Percentiles rank a stretch among this genome's conserved stretches.
Conservation (phyloP, 2,329 filamentous ascomycete genomes). For the Scopulariopsis brevicaulis region DNA sequence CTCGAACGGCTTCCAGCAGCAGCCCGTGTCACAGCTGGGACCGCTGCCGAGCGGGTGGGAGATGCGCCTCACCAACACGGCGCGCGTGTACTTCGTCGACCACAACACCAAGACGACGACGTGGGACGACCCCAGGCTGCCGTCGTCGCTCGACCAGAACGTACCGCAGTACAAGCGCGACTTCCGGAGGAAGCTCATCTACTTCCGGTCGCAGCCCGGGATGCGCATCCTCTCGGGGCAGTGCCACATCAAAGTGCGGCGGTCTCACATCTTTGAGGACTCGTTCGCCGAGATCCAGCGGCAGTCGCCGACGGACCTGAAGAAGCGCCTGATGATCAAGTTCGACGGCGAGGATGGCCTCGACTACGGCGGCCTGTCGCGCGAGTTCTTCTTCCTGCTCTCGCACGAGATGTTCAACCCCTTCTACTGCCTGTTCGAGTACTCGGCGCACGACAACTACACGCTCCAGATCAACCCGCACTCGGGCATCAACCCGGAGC, state of each 20-base stretch:
- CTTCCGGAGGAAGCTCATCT: slow-evolving; percentile 94
- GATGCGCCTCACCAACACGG: slow-evolving; percentile 98
- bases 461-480: slow-evolving; percentile 99
- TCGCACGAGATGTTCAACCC: slow-evolving; percentile 99
- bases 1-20: slow-evolving; percentile 78
- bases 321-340: slow-evolving; percentile 99
- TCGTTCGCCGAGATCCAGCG: slow-evolving; percentile 98
- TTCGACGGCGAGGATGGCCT: slow-evolving; percentile 97
- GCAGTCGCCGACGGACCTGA: slow-evolving; percentile 87
- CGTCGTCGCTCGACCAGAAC: slow-evolving; percentile 93
- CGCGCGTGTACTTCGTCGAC: slow-evolving; percentile 95
- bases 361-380: slow-evolving; percentile 92
- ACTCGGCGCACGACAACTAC: slow-evolving; percentile 99
- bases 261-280: slow-evolving; percentile 96
- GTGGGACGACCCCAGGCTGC: slow-evolving; percentile 93
- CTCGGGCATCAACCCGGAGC: slow-evolving; percentile 97
- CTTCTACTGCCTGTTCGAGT: slow-evolving; percentile 99
- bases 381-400: slow-evolving; percentile 98
- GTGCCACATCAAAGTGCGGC: slow-evolving; percentile 94
- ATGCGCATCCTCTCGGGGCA: slow-evolving; percentile 92
- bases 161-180: slow-evolving; percentile 99
- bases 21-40: slow-evolving; percentile 92
- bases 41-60: slow-evolving; percentile 97
- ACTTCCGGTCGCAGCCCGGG: slow-evolving; percentile 96
- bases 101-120: slow-evolving; percentile 99